Conservation (phyloP, 371 early-diverging fungal genomes). For the Dichotomocladium elegans region DNA sequence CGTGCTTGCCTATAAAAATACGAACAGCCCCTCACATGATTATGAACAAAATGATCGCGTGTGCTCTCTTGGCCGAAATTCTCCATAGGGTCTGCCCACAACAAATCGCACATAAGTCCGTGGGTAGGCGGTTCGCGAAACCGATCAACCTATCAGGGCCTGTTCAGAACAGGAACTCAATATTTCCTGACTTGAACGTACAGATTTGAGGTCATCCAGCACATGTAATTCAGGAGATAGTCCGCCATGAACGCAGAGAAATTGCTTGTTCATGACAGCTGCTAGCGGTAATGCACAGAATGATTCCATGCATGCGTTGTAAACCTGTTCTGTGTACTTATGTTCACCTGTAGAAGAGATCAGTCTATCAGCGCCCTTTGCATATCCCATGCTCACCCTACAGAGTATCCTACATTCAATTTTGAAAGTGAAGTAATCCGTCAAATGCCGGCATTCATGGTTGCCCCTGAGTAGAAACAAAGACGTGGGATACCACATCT, state of each 20-base stretch:
- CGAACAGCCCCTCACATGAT: slow-evolving; percentile 94
- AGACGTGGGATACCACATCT: slow-evolving; percentile 89
- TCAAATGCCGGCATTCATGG: slow-evolving; percentile 97
- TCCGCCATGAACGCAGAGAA: slow-evolving; percentile 99
- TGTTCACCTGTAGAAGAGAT: slow-evolving; percentile 59
- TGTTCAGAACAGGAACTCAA: not conserved
- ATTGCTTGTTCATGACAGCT: slow-evolving; percentile 95
- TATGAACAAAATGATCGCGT: slow-evolving; percentile 71
- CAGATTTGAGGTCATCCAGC: slow-evolving; percentile 77
- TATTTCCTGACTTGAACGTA: slow-evolving; percentile 17
- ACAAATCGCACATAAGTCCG: slow-evolving; percentile 95
- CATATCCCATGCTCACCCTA: not conserved
- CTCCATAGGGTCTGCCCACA: slow-evolving; percentile 98
- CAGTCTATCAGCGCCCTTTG: not conserved
- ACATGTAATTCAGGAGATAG: slow-evolving; percentile 92
- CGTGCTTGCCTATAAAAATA: slow-evolving; percentile 77
- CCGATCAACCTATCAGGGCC: slow-evolving; percentile 70
- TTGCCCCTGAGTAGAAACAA: slow-evolving; percentile 96
- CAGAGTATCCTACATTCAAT: slow-evolving; percentile 78
- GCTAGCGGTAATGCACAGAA: slow-evolving; percentile 95
- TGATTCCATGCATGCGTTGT: slow-evolving; percentile 86
- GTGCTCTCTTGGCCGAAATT: slow-evolving; percentile 86
- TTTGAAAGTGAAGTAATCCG: slow-evolving; percentile 98
- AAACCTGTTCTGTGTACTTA: slow-evolving; percentile 91
- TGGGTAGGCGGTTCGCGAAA: slow-evolving; percentile 93